Percentiles rank a stretch among this genome's conserved stretches.
These are phyloP conservation scores for Xylaria castorea DNA, from an alignment of 495 filamentous ascomycete genomes.

Conservation along the genomic window DNA sequence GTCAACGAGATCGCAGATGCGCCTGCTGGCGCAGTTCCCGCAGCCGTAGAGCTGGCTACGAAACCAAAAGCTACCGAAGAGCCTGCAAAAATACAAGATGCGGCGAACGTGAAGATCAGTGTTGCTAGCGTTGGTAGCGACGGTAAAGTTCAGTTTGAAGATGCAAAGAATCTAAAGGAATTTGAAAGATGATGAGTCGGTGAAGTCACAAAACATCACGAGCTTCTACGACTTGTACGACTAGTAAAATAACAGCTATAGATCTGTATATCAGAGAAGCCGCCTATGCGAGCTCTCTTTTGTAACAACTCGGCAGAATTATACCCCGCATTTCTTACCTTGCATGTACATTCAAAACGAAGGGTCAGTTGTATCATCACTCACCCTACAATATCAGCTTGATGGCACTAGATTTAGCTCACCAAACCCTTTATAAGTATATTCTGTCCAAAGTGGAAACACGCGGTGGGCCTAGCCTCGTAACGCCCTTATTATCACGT, in stretches of 20 bases:
- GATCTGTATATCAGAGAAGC: conserved; percentile 26
- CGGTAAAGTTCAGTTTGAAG: conserved; percentile 74
- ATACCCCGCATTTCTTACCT: conserved; percentile 13
- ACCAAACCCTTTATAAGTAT: background rate
- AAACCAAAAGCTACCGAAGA: conserved; percentile 47
- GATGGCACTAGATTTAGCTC: background rate
- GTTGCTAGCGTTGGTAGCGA: conserved; percentile 67
- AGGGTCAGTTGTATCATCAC: background rate
- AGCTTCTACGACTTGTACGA: conserved; percentile 22
- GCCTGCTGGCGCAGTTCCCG: conserved; percentile 63
- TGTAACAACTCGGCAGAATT: conserved; percentile 14
- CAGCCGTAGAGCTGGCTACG: conserved; percentile 53
- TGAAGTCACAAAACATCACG: background rate
- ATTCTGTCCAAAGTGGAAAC: background rate
- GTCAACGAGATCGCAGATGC: conserved; percentile 86
- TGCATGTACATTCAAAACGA: background rate
- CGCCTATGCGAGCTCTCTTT: conserved; percentile 5
- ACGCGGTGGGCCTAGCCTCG: background rate
- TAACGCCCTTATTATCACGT: background rate
- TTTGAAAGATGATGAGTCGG: conserved; percentile 48
- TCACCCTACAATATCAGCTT: background rate
- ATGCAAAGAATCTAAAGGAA: conserved; percentile 60
- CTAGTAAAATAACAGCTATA: conserved; percentile 23
- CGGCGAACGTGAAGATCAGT: conserved; percentile 43
- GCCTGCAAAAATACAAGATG: conserved; percentile 43